phyloP scores from a whole-genome alignment of 1,284 basidiomycete genomes.

The Vanrija pseudolonga region DNA sequence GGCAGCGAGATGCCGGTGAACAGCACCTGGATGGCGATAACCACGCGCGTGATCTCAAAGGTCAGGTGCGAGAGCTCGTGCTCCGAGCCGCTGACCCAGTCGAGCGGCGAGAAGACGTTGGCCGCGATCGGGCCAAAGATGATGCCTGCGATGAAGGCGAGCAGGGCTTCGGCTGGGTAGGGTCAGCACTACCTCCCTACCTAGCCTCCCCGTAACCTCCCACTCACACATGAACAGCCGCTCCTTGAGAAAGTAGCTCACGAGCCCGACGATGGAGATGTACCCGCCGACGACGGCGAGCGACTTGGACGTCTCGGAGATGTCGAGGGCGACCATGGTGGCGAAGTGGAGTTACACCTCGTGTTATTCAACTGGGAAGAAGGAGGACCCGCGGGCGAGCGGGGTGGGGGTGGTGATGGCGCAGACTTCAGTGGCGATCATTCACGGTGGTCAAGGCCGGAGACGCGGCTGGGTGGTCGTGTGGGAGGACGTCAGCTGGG shows the following conservation, averaged over 20 bases:
- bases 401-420: neutral
- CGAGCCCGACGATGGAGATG: constrained; percentile 42
- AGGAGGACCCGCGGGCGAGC: neutral
- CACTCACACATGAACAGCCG: constrained; percentile 48
- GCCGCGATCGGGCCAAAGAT: constrained; percentile 58
- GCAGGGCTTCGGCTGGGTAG: constrained; percentile 88
- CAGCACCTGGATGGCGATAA: constrained; percentile 94
- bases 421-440: neutral
- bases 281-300: constrained; percentile 45
- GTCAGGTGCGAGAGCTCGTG: constrained; percentile 36
- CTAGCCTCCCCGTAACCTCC: constrained; percentile 47
- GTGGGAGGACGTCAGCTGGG: no score
- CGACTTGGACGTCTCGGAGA: constrained; percentile 43
- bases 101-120: constrained; percentile 27
- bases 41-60: constrained; percentile 81
- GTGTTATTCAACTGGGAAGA: constrained; percentile 12
- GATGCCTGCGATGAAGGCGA: constrained; percentile 90
- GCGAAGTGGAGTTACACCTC: no score
- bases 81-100: constrained; percentile 21
- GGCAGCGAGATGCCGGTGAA: constrained; percentile 92
- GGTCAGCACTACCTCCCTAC: constrained; percentile 3
- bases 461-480: no score
- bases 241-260: constrained; percentile 50
- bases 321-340: constrained; percentile 45
- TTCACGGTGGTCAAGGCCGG: no score